A percentile compares a stretch with the other conserved stretches of the same genome.
phyloP scores from a whole-genome alignment of 176 grass and related monocot genomes.

The Aegilops longissima region DNA sequence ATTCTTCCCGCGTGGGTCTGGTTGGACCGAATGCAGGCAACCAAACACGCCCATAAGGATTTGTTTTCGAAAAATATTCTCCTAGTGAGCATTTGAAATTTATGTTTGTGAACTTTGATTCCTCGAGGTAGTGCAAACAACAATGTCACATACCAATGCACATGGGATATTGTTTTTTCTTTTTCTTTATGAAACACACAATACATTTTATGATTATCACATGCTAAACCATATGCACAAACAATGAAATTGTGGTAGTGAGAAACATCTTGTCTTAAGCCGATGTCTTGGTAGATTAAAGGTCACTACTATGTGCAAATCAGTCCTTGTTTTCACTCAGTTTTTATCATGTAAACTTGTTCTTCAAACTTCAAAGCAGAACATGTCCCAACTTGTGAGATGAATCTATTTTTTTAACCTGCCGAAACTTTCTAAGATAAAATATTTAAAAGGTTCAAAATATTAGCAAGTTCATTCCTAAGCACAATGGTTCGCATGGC shows the following conservation, averaged over 20 bases:
- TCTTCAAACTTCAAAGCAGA: not conserved
- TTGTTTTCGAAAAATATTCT: not conserved
- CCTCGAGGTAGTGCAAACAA: not conserved
- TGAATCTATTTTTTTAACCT: too few relatives aligned
- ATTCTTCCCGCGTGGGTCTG: too few relatives aligned
- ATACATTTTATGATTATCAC: not conserved
- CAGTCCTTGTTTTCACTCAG: not conserved
- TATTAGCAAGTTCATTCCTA: not conserved
- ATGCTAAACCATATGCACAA: not conserved
- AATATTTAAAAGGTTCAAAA: conserved; percentile 15
- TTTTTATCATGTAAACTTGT: conserved; percentile 1
- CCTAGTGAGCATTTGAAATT: not conserved
- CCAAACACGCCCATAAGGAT: not conserved
- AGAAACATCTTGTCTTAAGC: not conserved
- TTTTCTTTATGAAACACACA: not conserved
- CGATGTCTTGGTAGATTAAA: not conserved
- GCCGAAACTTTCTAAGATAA: not conserved
- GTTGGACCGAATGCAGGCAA: too few relatives aligned
- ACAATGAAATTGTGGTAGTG: not conserved
- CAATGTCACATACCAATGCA: not conserved
- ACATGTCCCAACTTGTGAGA: not conserved
- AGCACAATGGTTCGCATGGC: not conserved
- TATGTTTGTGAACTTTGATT: not conserved
- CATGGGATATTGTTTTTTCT: not conserved
- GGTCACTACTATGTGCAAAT: conserved; percentile 1